These are phyloP conservation scores for Zea luxurians DNA, from an alignment of 176 grass and related monocot genomes.

Conservation along the genomic window DNA sequence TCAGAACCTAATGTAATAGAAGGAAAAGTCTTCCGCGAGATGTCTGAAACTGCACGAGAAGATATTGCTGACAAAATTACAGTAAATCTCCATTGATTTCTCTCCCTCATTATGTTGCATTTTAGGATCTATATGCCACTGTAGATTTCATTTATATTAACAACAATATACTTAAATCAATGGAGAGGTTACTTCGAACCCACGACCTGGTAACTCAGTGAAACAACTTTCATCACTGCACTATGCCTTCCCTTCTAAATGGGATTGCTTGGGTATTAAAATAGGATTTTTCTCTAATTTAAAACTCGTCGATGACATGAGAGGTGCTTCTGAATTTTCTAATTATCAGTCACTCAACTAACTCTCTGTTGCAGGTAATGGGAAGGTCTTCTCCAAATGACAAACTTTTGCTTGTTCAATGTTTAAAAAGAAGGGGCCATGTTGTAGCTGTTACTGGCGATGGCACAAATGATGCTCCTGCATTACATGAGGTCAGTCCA, in stretches of 20 bases:
- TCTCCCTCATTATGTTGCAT: background rate
- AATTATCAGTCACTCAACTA: slow-evolving; percentile 1
- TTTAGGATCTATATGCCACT: background rate
- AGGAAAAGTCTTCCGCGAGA: slow-evolving; percentile 76
- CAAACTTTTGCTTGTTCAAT: slow-evolving; percentile 89
- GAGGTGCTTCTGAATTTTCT: slow-evolving; percentile 1
- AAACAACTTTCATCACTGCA: no score
- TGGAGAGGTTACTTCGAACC: no score
- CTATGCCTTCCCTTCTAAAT: no score
- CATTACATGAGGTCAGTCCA: slow-evolving; percentile 69
- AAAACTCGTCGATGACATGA: background rate
- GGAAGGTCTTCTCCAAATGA: slow-evolving; percentile 88
- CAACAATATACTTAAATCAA: background rate
- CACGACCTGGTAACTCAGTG: no score
- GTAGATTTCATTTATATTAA: background rate
- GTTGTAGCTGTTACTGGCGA: slow-evolving; percentile 98
- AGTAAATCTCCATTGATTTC: slow-evolving; percentile 40
- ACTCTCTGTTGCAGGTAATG: slow-evolving; percentile 70
- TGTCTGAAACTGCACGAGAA: slow-evolving; percentile 56
- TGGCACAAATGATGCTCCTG: slow-evolving; percentile 95
- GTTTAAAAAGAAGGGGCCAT: slow-evolving; percentile 81
- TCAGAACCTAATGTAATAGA: slow-evolving; percentile 65
- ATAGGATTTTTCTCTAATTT: background rate
- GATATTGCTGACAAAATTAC: slow-evolving; percentile 70
- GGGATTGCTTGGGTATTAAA: background rate